Evolutionary conservation across 129 eudicot genomes (phyloP).

Genomic region (Heracleum sosnowskyi): DNA sequence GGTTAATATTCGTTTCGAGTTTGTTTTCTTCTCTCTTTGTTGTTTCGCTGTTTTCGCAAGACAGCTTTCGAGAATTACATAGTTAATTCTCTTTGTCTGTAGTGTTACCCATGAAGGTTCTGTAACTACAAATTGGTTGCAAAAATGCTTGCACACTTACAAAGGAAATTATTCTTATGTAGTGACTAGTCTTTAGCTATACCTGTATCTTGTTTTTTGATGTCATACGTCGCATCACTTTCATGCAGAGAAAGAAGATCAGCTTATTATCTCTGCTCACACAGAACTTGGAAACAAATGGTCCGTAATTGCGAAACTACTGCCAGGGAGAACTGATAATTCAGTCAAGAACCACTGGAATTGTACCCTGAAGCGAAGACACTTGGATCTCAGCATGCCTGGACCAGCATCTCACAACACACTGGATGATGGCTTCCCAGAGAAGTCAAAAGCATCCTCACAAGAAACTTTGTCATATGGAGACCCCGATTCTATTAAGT

Average conservation of each 20-base stretch:
- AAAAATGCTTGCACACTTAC: neutral
- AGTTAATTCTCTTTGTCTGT: neutral
- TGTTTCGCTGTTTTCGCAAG: no score
- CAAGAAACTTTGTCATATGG: constrained; percentile 42
- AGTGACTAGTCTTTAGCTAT: neutral
- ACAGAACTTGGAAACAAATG: constrained; percentile 78
- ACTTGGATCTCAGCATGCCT: constrained; percentile 5
- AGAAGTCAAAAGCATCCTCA: constrained; percentile 33
- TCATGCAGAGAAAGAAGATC: constrained; percentile 73
- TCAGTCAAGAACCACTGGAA: constrained; percentile 92
- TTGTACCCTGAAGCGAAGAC: constrained; percentile 53
- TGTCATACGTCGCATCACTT: neutral
- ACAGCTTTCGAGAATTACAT: neutral
- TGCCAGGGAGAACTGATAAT: constrained; percentile 85
- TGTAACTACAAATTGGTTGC: neutral
- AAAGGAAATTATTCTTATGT: neutral
- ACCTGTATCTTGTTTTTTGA: neutral
- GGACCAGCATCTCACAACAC: constrained; percentile 11
- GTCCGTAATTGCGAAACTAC: constrained; percentile 77
- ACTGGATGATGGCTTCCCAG: constrained; percentile 17
- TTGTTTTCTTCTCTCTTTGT: neutral
- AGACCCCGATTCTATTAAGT: constrained; percentile 25
- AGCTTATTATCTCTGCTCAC: constrained; percentile 55
- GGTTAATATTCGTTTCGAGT: neutral
- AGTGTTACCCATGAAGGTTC: neutral